Percentiles rank a stretch among this genome's conserved stretches.
Conservation (phyloP, 495 filamentous ascomycete genomes). For the Neurospora sp. region DNA sequence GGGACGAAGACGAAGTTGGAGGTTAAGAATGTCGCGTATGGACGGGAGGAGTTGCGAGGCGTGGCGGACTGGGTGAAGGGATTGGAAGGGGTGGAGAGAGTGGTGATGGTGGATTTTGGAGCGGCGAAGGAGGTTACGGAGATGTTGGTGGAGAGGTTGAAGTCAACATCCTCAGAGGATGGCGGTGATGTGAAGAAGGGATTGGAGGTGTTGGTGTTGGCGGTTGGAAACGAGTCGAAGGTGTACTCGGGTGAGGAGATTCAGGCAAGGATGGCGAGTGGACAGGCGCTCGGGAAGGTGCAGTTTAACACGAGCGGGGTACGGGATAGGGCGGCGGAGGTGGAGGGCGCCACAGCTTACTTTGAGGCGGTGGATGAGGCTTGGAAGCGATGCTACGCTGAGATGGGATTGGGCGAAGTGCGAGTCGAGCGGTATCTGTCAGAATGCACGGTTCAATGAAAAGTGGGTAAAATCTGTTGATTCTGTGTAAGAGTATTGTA, state of each 20-base stretch:
- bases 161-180: not conserved
- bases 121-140: not conserved
- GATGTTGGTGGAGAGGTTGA: not conserved
- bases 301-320: conserved; percentile 1
- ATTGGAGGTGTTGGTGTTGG: not conserved
- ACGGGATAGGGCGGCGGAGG: not conserved
- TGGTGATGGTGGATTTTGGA: conserved; percentile 5
- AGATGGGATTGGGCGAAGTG: not conserved
- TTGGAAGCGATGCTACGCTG: not conserved
- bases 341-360: not conserved
- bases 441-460: no score
- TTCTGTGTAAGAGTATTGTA: no score
- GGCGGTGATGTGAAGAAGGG: not conserved
- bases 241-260: conserved; percentile 2
- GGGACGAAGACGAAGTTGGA: not conserved
- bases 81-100: not conserved
- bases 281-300: not conserved
- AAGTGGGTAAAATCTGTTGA: no score
- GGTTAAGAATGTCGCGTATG: not conserved
- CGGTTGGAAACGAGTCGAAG: not conserved
- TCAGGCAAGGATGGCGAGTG: not conserved
- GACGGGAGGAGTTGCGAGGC: not conserved
- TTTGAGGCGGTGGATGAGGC: not conserved
- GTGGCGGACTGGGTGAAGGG: not conserved
- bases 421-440: no score